Evolutionary conservation across 768 basidiomycete genomes (phyloP).

Genomic region (Suillus lakei): DNA sequence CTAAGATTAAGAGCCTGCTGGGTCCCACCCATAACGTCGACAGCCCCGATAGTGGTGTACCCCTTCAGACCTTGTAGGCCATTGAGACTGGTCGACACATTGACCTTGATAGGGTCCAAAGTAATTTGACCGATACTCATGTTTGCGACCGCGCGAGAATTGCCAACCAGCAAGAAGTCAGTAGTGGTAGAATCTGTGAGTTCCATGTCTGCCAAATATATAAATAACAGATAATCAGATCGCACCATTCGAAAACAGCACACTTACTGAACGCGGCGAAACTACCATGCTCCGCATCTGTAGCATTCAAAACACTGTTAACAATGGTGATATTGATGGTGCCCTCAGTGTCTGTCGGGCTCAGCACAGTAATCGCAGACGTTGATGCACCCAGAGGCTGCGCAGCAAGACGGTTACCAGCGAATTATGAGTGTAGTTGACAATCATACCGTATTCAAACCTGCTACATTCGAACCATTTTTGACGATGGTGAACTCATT

Average conservation of each 20-base stretch:
- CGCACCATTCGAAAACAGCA: background rate
- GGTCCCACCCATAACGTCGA: conserved; percentile 73
- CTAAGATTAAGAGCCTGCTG: conserved; percentile 58
- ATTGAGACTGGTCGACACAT: conserved; percentile 62
- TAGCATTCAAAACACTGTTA: conserved; percentile 54
- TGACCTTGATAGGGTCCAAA: conserved; percentile 73
- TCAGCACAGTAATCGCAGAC: conserved; percentile 59
- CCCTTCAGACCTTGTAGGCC: conserved; percentile 67
- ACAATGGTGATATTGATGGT: conserved; percentile 66
- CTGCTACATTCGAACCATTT: conserved; percentile 56
- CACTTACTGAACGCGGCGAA: conserved; percentile 66
- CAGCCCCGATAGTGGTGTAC: conserved; percentile 55
- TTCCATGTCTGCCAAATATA: conserved; percentile 48
- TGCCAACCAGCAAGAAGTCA: conserved; percentile 62
- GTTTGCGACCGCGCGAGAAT: conserved; percentile 62
- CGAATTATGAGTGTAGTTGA: background rate
- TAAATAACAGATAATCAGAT: conserved; percentile 11
- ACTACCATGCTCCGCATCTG: conserved; percentile 48
- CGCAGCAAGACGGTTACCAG: conserved; percentile 8
- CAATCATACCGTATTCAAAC: conserved; percentile 56
- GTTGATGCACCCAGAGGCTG: conserved; percentile 67
- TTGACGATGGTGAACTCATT: conserved; percentile 68
- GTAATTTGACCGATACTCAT: conserved; percentile 67
- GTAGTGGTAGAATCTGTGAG: conserved; percentile 54
- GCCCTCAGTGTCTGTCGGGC: conserved; percentile 60